phyloP scores from a whole-genome alignment of 2,329 filamentous ascomycete genomes.

The Penicillium sp. region DNA sequence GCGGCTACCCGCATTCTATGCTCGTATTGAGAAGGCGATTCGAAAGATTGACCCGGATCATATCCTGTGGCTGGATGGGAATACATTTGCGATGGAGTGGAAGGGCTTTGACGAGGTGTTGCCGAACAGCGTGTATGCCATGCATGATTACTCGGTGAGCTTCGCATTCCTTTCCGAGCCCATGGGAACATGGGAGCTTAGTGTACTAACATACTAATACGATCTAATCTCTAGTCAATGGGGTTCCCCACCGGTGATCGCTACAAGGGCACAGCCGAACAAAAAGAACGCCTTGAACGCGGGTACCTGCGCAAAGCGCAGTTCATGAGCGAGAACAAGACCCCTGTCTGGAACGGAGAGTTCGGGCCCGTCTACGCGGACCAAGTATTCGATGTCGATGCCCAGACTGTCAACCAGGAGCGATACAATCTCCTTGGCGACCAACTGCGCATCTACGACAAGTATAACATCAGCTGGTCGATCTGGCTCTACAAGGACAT shows the following conservation, averaged over 20 bases:
- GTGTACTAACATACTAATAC: not conserved
- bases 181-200: not conserved
- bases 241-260: constrained; percentile 45
- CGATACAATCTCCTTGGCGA: constrained; percentile 50
- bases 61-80: constrained; percentile 49
- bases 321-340: constrained; percentile 47
- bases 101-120: constrained; percentile 45
- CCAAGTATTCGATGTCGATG: constrained; percentile 29
- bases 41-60: constrained; percentile 48
- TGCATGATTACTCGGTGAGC: constrained; percentile 45
- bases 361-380: constrained; percentile 49
- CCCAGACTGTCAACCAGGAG: constrained; percentile 44
- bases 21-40: constrained; percentile 49
- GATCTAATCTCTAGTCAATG: constrained; percentile 29
- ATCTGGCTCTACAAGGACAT: constrained; percentile 64
- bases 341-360: constrained; percentile 56
- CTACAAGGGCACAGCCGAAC: constrained; percentile 45
- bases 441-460: constrained; percentile 54
- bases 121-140: constrained; percentile 49
- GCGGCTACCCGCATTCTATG: constrained; percentile 49
- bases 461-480: constrained; percentile 55
- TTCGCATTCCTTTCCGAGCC: not conserved
- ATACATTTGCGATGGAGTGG: constrained; percentile 50
- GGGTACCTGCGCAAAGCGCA: constrained; percentile 50
- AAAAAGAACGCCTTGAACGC: constrained; percentile 43